Conservation (phyloP, 2,329 filamentous ascomycete genomes). For the Chaetomium sp. region DNA sequence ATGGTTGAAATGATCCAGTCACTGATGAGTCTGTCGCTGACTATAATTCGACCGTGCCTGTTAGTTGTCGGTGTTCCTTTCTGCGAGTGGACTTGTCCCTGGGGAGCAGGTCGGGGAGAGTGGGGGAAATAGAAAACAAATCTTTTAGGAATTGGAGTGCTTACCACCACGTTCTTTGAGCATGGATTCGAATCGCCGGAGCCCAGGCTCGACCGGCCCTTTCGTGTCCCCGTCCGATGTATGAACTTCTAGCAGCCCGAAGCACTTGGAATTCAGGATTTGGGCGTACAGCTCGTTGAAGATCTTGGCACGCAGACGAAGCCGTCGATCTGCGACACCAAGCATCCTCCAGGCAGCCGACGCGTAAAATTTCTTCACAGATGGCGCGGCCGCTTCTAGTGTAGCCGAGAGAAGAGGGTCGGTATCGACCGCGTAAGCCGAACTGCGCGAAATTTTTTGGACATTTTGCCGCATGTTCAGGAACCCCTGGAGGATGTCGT, state of each 20-base stretch:
- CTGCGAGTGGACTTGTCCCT: not conserved
- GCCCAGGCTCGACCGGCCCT: not conserved
- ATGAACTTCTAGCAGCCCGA: not conserved
- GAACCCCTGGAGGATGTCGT: not conserved
- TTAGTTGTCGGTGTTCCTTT: not conserved
- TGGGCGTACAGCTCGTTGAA: not conserved
- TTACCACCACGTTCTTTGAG: not conserved
- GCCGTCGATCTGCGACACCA: not conserved
- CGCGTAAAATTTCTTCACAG: not conserved
- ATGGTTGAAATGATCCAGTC: not conserved
- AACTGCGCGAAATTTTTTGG: not conserved
- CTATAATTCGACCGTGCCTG: not conserved
- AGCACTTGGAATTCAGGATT: not conserved
- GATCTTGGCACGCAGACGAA: not conserved
- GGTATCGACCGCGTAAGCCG: not conserved
- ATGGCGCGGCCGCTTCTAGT: not conserved
- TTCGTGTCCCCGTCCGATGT: not conserved
- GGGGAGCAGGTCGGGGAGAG: not conserved
- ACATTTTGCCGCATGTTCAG: not conserved
- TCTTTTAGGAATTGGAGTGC: not conserved
- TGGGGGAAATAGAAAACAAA: not conserved
- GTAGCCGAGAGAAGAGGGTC: not conserved
- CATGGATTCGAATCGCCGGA: not conserved
- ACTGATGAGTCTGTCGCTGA: not conserved
- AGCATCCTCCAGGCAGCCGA: not conserved